Evolutionary conservation across 495 filamentous ascomycete genomes (phyloP), one percentile per base, ranked within the genome.

Genomic region (Neurospora intermedia): DNA sequence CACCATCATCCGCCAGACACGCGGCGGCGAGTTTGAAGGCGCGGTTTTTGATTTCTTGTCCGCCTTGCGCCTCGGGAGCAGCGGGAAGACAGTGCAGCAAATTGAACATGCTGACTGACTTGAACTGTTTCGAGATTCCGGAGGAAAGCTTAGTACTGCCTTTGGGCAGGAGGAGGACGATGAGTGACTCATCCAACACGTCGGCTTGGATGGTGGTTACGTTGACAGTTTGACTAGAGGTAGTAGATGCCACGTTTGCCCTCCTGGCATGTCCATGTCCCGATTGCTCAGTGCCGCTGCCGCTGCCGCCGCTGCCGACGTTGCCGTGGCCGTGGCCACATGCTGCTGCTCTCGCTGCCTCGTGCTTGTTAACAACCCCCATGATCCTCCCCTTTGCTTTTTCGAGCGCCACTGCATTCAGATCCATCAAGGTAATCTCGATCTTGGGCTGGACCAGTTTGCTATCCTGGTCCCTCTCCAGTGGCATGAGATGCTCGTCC

Each of bases 91-190:
- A 84, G 70, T 85, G 83, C 3, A 85, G 59, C 3, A 84, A 43
- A 71, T 82, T 82, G 73, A 83, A 84, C 72, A 81, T 77, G 43
- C 80, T 82, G 40, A 85, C 76, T 0, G 80, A 81, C 70, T 82
- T 78, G 41, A 81, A 82, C 70, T 74, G 72, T n/a, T 39, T 69
- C 45, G 42, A 59, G 20, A 59, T 5, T 1, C 20, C 1, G 46
- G 46, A 54, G 46, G 46, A 54, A 54, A 54, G 10, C 48, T 27
- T 59, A 4, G 31, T 2, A 38, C 35, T 38, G 20, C 48, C 9
- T 54, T 23, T 20, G 46, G 46, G n/a, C 5, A 54, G 46, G 0
- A 20, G 27, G 27, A 35, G 31, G 31, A 4, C 31, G 31, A 38
- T 15, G 6, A 59, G 48, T 59, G 42, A 66, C 27, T 10, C 73